Evolutionary conservation across 2,329 filamentous ascomycete genomes (phyloP).

Genomic region (Aspergillus sp.): DNA sequence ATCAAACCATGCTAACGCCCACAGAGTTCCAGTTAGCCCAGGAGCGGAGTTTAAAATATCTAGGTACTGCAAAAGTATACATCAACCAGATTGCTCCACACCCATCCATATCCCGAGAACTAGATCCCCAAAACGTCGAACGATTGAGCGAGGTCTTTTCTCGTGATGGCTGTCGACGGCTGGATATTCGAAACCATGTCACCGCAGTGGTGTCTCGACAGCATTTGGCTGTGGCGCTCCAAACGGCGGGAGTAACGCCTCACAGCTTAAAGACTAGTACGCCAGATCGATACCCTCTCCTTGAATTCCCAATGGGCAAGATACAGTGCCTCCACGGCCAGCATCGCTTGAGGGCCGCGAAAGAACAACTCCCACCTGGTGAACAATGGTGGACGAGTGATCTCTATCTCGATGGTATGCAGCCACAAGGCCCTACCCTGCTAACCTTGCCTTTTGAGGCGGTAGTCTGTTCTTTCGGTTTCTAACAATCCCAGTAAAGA

Average conservation of each 20-base stretch:
- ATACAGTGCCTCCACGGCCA: constrained; percentile 27
- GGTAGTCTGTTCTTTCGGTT: not conserved
- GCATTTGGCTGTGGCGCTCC: constrained; percentile 18
- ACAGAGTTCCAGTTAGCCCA: constrained; percentile 16
- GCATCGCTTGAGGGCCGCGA: constrained; percentile 21
- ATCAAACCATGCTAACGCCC: constrained; percentile 16
- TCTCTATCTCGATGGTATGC: constrained; percentile 27
- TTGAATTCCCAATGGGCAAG: constrained; percentile 22
- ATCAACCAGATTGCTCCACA: constrained; percentile 24
- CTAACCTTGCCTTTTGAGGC: too few relatives aligned
- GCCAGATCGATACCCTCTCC: constrained; percentile 15
- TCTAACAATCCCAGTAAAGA: constrained; percentile 1
- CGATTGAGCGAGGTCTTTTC: constrained; percentile 22
- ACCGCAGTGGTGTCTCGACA: constrained; percentile 28
- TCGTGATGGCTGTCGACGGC: constrained; percentile 21
- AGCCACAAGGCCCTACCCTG: too few relatives aligned
- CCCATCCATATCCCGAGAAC: constrained; percentile 14
- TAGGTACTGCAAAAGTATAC: constrained; percentile 23
- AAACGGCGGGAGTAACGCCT: constrained; percentile 3
- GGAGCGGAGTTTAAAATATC: constrained; percentile 25
- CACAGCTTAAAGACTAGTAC: constrained; percentile 9
- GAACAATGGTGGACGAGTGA: constrained; percentile 31
- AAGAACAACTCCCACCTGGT: constrained; percentile 18
- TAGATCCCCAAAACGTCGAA: constrained; percentile 24
- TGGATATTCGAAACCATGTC: constrained; percentile 31